phyloP scores from a whole-genome alignment of 2,329 filamentous ascomycete species.

The Pezicula rhizophila region DNA sequence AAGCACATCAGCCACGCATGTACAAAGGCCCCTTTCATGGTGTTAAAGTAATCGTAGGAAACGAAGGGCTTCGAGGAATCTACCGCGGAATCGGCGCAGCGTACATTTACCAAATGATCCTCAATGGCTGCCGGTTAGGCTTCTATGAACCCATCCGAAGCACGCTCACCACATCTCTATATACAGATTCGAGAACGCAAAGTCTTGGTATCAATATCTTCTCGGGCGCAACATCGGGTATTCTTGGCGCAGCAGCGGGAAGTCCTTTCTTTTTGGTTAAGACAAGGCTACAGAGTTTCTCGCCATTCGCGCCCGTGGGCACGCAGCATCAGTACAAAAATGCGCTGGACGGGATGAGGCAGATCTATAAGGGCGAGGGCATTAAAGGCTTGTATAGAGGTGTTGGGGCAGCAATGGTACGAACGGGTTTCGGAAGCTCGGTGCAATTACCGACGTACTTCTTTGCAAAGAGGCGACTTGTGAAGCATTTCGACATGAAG shows the following conservation, averaged over 20 bases:
- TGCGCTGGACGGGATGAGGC: constrained; percentile 72
- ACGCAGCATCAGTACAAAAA: constrained; percentile 94
- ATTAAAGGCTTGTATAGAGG: constrained; percentile 80
- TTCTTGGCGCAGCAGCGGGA: constrained; percentile 86
- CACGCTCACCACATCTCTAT: constrained; percentile 61
- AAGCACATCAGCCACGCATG: constrained; percentile 75
- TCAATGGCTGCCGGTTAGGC: constrained; percentile 92
- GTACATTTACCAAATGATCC: constrained; percentile 91
- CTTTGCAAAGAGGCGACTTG: constrained; percentile 83
- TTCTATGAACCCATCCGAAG: constrained; percentile 95
- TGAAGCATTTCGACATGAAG: constrained; percentile 78
- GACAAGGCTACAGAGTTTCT: constrained; percentile 90
- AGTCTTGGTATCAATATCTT: constrained; percentile 90
- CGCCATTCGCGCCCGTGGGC: constrained; percentile 85
- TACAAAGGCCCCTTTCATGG: constrained; percentile 92
- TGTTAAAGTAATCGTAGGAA: constrained; percentile 79
- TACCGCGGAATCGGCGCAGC: constrained; percentile 87
- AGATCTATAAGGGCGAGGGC: constrained; percentile 76
- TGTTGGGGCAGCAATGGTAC: constrained; percentile 87
- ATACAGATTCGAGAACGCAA: constrained; percentile 69
- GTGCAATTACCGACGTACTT: constrained; percentile 98
- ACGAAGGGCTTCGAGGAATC: constrained; percentile 81
- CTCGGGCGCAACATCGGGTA: constrained; percentile 79
- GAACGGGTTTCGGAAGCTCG: constrained; percentile 91
- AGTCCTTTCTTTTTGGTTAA: constrained; percentile 98